Evolutionary conservation across 495 filamentous ascomycete genomes (phyloP).

Genomic region (Hypoxylon fuscum): DNA sequence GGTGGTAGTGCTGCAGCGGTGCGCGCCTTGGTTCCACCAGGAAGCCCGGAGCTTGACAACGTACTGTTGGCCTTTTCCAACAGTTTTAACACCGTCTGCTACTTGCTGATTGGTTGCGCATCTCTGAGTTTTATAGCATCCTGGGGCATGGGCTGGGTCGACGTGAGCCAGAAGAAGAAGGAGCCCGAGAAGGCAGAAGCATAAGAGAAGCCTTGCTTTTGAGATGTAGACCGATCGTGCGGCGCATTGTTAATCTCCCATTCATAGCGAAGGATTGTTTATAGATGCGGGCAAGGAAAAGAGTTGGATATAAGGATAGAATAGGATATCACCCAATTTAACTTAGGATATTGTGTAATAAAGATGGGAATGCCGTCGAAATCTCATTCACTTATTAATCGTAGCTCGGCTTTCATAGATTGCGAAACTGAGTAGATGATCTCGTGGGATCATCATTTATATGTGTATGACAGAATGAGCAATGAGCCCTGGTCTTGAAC

Average conservation of each 20-base stretch:
- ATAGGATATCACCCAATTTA: constrained; percentile 6
- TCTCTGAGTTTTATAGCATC: constrained; percentile 43
- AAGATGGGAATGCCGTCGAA: background rate
- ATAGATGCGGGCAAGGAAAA: background rate
- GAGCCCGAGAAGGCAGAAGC: constrained; percentile 24
- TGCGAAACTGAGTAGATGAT: no score
- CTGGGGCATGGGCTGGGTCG: constrained; percentile 64
- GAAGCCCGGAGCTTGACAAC: constrained; percentile 45
- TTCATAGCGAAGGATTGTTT: constrained; percentile 6
- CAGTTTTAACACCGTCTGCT: constrained; percentile 53
- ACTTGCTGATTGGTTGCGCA: constrained; percentile 48
- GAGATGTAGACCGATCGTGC: background rate
- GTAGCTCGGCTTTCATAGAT: no score
- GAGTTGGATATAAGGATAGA: constrained; percentile 3
- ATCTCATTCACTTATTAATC: background rate
- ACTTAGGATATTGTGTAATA: background rate
- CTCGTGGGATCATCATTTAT: no score
- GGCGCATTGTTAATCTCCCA: background rate
- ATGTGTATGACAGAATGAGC: no score
- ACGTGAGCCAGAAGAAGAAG: constrained; percentile 60
- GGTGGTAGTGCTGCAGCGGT: constrained; percentile 49
- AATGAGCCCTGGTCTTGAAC: no score
- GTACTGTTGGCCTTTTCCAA: constrained; percentile 56
- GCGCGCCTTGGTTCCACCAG: constrained; percentile 52
- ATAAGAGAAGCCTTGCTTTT: constrained; percentile 1